phyloP scores from a whole-genome alignment of 2,329 filamentous ascomycete genomes.

The Ceratocystis colombiana region DNA sequence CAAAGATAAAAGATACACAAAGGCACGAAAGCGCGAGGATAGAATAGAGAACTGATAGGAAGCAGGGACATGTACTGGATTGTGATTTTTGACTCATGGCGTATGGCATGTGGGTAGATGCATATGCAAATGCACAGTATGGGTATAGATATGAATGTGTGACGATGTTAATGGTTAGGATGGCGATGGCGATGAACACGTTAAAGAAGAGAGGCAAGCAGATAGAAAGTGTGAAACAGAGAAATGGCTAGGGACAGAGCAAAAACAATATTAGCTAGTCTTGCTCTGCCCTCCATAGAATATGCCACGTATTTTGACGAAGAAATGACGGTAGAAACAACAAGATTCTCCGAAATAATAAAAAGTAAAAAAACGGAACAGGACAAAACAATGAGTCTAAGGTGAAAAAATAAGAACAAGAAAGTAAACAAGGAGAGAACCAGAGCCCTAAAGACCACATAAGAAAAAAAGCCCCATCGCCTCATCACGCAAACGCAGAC shows the following conservation, averaged over 20 bases:
- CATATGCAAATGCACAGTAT: neutral
- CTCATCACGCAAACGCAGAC: too few species aligned
- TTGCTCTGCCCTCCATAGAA: too few species aligned
- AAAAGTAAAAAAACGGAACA: neutral
- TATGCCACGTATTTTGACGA: neutral
- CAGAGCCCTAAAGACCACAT: constrained; percentile 12
- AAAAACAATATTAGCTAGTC: too few species aligned
- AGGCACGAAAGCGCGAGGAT: too few species aligned
- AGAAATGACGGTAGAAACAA: neutral
- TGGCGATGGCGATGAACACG: neutral
- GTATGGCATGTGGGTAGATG: neutral
- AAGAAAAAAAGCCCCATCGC: constrained; percentile 17
- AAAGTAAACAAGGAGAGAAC: constrained; percentile 9
- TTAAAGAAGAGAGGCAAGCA: neutral
- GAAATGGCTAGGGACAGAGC: neutral
- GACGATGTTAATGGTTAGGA: neutral
- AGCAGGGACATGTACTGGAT: too few species aligned
- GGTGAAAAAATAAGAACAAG: neutral
- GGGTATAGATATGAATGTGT: neutral
- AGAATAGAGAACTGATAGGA: too few species aligned
- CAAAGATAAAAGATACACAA: too few species aligned
- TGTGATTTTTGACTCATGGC: too few species aligned
- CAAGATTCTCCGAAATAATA: neutral
- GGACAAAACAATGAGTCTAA: neutral
- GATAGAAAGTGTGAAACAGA: constrained; percentile 5